A percentile compares a stretch with the other conserved stretches of the same genome.
phyloP scores from a whole-genome alignment of 2,329 filamentous ascomycete species.

The Fusarium cyanostomum region DNA sequence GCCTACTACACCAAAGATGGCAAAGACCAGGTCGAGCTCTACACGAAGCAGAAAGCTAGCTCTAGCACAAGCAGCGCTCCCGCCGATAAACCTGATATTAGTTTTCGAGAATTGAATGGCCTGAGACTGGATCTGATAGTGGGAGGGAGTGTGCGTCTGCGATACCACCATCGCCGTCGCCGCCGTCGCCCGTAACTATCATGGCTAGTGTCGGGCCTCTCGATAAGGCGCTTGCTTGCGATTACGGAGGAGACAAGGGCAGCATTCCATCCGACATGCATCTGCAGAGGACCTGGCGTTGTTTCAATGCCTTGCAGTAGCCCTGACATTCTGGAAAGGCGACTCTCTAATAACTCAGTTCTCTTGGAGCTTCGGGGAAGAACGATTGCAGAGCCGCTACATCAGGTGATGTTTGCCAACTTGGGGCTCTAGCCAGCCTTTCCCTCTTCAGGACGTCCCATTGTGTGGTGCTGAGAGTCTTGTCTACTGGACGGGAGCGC shows the following conservation, averaged over 20 bases:
- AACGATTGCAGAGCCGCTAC: slow-evolving; percentile 11
- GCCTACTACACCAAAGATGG: slow-evolving; percentile 17
- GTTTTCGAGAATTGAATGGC: slow-evolving; percentile 9
- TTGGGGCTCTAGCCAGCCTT: not conserved
- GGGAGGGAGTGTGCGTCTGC: slow-evolving; percentile 40
- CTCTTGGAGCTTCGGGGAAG: not conserved
- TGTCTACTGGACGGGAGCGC: too few relatives aligned
- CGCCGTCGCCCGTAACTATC: slow-evolving; percentile 26
- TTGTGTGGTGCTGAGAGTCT: slow-evolving; percentile 14
- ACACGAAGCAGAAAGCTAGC: slow-evolving; percentile 5
- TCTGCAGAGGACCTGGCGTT: slow-evolving; percentile 8
- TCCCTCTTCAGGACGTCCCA: slow-evolving; percentile 1
- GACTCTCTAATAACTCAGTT: not conserved
- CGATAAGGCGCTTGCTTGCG: slow-evolving; percentile 6
- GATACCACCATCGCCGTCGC: slow-evolving; percentile 23
- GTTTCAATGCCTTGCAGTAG: slow-evolving; percentile 18
- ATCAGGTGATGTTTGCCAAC: slow-evolving; percentile 22
- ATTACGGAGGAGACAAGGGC: slow-evolving; percentile 22
- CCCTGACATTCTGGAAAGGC: not conserved
- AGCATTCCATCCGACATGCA: slow-evolving; percentile 8
- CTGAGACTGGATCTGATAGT: slow-evolving; percentile 18
- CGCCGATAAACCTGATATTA: slow-evolving; percentile 4
- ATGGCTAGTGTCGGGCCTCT: slow-evolving; percentile 24
- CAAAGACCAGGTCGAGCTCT: slow-evolving; percentile 16
- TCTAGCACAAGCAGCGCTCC: slow-evolving; percentile 8